Evolutionary conservation across 2,329 filamentous ascomycete species (phyloP).

Genomic region (Magnaporthales sp.): DNA sequence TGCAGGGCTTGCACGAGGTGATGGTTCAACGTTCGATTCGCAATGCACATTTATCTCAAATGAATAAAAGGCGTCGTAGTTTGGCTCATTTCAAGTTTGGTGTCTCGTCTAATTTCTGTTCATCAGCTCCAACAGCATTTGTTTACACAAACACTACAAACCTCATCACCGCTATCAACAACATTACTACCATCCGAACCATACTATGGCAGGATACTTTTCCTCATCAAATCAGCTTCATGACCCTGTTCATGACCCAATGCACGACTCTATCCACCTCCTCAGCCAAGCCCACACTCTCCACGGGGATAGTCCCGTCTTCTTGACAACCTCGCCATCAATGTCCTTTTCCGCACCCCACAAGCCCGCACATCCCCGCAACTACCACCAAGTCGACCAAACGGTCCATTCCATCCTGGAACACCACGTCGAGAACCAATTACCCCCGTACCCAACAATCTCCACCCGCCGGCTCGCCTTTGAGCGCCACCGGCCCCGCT

Average conservation of each 20-base stretch:
- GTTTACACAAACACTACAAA: not conserved
- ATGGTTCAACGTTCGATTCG: not conserved
- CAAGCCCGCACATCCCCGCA: slow-evolving; percentile 48
- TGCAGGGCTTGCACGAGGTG: too few species aligned
- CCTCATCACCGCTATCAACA: not conserved
- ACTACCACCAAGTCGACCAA: slow-evolving; percentile 32
- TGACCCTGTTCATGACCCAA: not conserved
- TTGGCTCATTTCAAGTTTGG: not conserved
- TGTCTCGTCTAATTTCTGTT: not conserved
- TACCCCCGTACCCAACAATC: slow-evolving; percentile 39
- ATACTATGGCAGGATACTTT: not conserved
- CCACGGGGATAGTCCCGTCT: slow-evolving; percentile 3
- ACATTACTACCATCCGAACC: not conserved
- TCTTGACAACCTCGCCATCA: slow-evolving; percentile 1
- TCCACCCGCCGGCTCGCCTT: slow-evolving; percentile 45
- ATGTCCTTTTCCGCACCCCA: slow-evolving; percentile 11
- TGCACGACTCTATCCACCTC: not conserved
- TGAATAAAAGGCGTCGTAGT: not conserved
- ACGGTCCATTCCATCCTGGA: slow-evolving; percentile 45
- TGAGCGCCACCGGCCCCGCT: slow-evolving; percentile 41
- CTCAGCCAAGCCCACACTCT: slow-evolving; percentile 1
- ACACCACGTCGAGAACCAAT: slow-evolving; percentile 37
- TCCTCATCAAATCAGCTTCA: not conserved
- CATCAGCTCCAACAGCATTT: not conserved
- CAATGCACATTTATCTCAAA: too few species aligned